These are phyloP conservation scores for Epichloe amarillans DNA, from an alignment of 2,329 filamentous ascomycete species.

Conservation along the genomic window DNA sequence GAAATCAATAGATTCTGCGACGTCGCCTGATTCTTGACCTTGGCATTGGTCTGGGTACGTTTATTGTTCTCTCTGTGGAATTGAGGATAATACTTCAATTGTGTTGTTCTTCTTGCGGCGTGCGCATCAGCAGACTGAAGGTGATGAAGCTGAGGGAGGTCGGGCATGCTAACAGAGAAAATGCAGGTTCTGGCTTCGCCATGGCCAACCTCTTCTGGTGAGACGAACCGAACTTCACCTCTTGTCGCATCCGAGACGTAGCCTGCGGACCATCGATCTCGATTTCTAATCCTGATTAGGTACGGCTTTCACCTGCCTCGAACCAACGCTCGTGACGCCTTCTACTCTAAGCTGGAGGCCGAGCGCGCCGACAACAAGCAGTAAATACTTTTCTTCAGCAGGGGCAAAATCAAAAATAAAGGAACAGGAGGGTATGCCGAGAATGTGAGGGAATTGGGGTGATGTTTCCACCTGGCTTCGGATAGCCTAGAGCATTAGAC, in stretches of 20 bases:
- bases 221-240: conserved; percentile 11
- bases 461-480: conserved; percentile 2
- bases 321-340: conserved; percentile 42
- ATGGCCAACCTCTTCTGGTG: conserved; percentile 48
- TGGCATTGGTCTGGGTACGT: conserved; percentile 41
- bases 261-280: background rate
- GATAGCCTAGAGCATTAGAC: conserved; percentile 4
- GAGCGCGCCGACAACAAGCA: conserved; percentile 30
- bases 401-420: background rate
- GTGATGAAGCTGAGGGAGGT: conserved; percentile 1
- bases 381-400: conserved; percentile 8
- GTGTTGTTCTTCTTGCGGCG: background rate
- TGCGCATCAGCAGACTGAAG: background rate
- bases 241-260: background rate
- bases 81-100: background rate
- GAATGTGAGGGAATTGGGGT: background rate
- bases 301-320: conserved; percentile 51
- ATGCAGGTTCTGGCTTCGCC: conserved; percentile 36
- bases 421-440: background rate
- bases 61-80: background rate
- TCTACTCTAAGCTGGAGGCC: conserved; percentile 45
- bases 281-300: conserved; percentile 22
- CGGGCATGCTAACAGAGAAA: conserved; percentile 19
- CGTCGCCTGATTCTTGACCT: conserved; percentile 45
- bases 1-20: conserved; percentile 42